Evolutionary conservation across 2,329 filamentous ascomycete genomes (phyloP), one percentile per base, ranked within the genome.

Genomic region (Eutypa lata): DNA sequence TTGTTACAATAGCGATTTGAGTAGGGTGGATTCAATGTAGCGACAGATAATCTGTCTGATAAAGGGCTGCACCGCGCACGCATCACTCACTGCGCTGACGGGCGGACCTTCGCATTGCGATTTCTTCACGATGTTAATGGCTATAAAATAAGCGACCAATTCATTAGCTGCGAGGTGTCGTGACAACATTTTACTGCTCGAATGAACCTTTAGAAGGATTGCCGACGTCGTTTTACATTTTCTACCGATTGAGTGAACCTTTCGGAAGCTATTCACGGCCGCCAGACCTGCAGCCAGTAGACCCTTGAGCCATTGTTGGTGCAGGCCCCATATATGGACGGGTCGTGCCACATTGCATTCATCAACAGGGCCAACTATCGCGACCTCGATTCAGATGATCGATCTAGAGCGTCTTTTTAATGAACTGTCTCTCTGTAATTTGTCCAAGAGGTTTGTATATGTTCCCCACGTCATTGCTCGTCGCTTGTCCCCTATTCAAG

Each of bases 151-250:
- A 21, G 8, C 24, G 16, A n/a, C 31, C 21, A n/a, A 35, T 54
- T 46, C 53, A 50, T 47, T 38, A 38, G 13, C 16, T 52, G 8
- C 24, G 18, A 51, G 13, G 51, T 54, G 45, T 56, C 48, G 44
- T 55, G 53, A 56, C 52, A 47, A 55, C 50, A 50, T 45, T 16
- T 37, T 28, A 50, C 37, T 50, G 48, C 48, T 43, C 51, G 48
- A 50, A 48, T 56, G 51, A 52, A 57, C 47, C 53, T 42, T 51
- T 38, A 38, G 38, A 31, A 35, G 40, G 46, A 48, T 48, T 37
- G 37, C 56, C 53, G 51, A 47, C 43, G 22, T 54, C 38, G 21
- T 45, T 8, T 31, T 10, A 31, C 26, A 14, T 18, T 18, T 45
- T 28, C 22, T 19, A 26, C 22, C 7, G 42, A 7, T 13, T 22